A percentile compares a stretch with the other conserved stretches of the same genome.
phyloP scores from a whole-genome alignment of 805 yeast species.

The Yarrowia sp. region DNA sequence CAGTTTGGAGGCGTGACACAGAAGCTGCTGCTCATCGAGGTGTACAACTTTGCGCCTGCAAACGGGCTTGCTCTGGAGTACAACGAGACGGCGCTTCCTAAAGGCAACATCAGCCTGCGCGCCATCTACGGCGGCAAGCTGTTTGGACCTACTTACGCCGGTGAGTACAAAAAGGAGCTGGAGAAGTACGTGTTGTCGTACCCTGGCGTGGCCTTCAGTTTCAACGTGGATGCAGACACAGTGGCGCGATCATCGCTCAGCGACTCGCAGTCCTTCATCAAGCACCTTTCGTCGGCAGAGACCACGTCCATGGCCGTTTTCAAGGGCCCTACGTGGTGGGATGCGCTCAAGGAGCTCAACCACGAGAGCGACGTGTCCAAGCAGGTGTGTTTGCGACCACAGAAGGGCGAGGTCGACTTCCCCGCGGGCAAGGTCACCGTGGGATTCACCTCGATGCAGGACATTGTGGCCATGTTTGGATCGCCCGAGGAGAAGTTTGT shows the following conservation, averaged over 20 bases:
- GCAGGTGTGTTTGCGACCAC: neutral
- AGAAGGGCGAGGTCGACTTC: neutral
- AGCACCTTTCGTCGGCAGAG: neutral
- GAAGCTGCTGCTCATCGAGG: constrained; percentile 12
- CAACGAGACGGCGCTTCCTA: constrained; percentile 10
- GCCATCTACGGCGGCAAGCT: constrained; percentile 18
- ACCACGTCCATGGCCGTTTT: neutral
- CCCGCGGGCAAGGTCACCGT: neutral
- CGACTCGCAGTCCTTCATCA: constrained; percentile 23
- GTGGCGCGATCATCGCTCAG: neutral
- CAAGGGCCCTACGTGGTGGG: constrained; percentile 23
- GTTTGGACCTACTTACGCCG: constrained; percentile 16
- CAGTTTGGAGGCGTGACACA: constrained; percentile 1
- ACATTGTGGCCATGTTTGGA: constrained; percentile 5
- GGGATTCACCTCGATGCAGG: neutral
- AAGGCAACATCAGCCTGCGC: constrained; percentile 1
- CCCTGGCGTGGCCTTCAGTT: constrained; percentile 22
- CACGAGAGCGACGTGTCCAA: neutral
- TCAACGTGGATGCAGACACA: neutral
- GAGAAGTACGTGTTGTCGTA: constrained; percentile 12
- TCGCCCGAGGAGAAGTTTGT: constrained; percentile 17
- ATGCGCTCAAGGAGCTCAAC: neutral
- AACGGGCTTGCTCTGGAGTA: neutral
- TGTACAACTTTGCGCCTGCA: neutral
- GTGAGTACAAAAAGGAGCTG: neutral